Conservation (phyloP, 441 rosid species). For the Eruca vesicaria region DNA sequence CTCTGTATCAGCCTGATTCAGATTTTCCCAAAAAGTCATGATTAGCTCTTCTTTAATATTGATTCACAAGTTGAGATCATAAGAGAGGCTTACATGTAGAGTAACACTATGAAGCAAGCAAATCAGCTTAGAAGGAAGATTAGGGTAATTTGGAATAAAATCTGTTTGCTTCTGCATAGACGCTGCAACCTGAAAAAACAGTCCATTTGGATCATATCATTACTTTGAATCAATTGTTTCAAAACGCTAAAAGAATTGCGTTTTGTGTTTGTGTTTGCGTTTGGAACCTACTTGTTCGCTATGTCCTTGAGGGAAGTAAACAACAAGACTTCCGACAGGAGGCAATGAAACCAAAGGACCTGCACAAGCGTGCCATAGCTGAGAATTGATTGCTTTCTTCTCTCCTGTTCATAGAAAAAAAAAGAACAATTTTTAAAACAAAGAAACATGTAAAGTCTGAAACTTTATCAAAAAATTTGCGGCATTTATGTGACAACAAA, state of each 20-base stretch:
- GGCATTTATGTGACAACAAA: slow-evolving; percentile 26
- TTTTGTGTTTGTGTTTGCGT: not conserved
- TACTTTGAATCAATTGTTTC: not conserved
- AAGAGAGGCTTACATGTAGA: slow-evolving; percentile 60
- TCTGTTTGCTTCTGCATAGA: slow-evolving; percentile 84
- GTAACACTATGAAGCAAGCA: slow-evolving; percentile 88
- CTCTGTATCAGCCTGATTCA: slow-evolving; percentile 83
- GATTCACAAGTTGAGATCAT: slow-evolving; percentile 4
- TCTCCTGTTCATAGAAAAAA: slow-evolving; percentile 53
- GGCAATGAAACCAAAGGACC: slow-evolving; percentile 95
- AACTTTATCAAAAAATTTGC: not conserved
- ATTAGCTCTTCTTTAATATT: slow-evolving; percentile 1
- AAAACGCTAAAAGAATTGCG: slow-evolving; percentile 11
- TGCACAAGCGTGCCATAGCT: slow-evolving; percentile 98
- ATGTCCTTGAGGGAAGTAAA: slow-evolving; percentile 97
- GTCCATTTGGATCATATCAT: not conserved
- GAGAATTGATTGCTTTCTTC: slow-evolving; percentile 77
- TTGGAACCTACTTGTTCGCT: slow-evolving; percentile 75
- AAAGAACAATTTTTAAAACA: not conserved
- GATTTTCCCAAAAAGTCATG: not conserved
- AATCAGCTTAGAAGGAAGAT: slow-evolving; percentile 84
- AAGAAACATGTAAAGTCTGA: slow-evolving; percentile 4
- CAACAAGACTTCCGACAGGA: slow-evolving; percentile 87
- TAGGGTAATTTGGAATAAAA: slow-evolving; percentile 81
- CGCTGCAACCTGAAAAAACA: slow-evolving; percentile 71